These are phyloP conservation scores for Sporothrix globosa DNA, from an alignment of 2,329 filamentous ascomycete genomes.

Conservation along the genomic window DNA sequence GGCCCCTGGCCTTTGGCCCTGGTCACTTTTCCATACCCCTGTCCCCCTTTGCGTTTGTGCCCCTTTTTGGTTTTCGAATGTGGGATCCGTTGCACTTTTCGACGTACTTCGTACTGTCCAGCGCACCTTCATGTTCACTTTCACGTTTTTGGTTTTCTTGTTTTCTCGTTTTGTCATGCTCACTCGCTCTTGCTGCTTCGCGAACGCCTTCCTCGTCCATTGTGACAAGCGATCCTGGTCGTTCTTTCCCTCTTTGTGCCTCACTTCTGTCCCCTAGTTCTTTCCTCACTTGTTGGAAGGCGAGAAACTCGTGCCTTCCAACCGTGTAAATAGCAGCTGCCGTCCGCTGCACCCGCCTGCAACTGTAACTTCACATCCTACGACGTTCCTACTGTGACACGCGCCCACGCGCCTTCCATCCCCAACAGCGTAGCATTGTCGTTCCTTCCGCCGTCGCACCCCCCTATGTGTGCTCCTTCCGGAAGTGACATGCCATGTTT, in stretches of 20 bases:
- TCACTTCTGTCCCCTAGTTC: background rate
- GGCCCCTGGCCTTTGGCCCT: background rate
- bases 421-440: constrained; percentile 13
- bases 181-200: background rate
- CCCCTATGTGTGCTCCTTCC: constrained; percentile 22
- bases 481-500: background rate
- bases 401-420: background rate
- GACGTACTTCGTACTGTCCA: background rate
- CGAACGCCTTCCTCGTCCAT: no score
- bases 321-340: constrained; percentile 4
- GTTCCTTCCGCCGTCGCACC: constrained; percentile 10
- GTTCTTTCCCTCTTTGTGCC: background rate
- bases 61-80: background rate
- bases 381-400: background rate
- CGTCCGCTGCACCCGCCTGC: background rate
- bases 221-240: constrained; percentile 13
- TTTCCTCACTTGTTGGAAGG: background rate
- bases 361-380: constrained; percentile 14
- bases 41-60: background rate
- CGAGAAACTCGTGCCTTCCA: background rate
- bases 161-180: background rate
- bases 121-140: background rate
- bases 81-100: background rate
- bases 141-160: no score
- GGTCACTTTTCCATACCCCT: background rate